These are phyloP conservation scores for Russula virescens DNA, from an alignment of 768 basidiomycete genomes.

Conservation along the genomic window DNA sequence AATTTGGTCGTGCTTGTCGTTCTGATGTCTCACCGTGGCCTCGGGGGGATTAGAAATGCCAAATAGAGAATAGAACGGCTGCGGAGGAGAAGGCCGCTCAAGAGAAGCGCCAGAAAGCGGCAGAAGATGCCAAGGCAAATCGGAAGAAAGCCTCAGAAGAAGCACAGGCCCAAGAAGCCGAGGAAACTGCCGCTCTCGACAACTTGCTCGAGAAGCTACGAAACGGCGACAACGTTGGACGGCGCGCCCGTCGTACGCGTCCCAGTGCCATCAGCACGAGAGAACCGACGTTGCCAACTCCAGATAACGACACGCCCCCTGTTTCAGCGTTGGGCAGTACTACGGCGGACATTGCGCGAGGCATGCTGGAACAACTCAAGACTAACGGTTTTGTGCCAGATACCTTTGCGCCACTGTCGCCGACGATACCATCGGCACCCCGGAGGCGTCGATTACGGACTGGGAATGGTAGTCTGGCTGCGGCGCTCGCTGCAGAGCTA, in stretches of 20 bases:
- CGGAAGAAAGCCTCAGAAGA: constrained; percentile 46
- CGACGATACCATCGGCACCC: constrained; percentile 21
- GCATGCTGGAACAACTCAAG: constrained; percentile 71
- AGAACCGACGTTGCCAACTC: constrained; percentile 30
- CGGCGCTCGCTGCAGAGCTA: constrained; percentile 22
- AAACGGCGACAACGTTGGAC: constrained; percentile 58
- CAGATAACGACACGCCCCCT: constrained; percentile 26
- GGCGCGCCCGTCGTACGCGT: constrained; percentile 48
- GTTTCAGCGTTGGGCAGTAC: constrained; percentile 34
- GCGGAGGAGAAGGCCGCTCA: constrained; percentile 63
- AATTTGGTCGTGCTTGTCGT: not conserved
- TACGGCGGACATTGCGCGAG: constrained; percentile 56
- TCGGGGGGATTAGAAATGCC: constrained; percentile 75
- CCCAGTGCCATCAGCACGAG: constrained; percentile 35
- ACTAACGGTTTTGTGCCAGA: constrained; percentile 55
- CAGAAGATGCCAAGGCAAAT: constrained; percentile 55
- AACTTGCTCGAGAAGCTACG: constrained; percentile 64
- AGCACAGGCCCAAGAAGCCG: constrained; percentile 38
- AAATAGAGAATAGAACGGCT: constrained; percentile 65
- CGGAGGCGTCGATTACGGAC: constrained; percentile 25
- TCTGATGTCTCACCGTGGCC: constrained; percentile 1
- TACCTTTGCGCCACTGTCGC: constrained; percentile 24
- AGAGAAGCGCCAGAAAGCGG: constrained; percentile 63
- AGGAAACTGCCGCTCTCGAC: constrained; percentile 58
- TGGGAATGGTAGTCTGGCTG: constrained; percentile 18